phyloP scores from a whole-genome alignment of 208 protist species.

The Acanthamoeba divionensis region DNA sequence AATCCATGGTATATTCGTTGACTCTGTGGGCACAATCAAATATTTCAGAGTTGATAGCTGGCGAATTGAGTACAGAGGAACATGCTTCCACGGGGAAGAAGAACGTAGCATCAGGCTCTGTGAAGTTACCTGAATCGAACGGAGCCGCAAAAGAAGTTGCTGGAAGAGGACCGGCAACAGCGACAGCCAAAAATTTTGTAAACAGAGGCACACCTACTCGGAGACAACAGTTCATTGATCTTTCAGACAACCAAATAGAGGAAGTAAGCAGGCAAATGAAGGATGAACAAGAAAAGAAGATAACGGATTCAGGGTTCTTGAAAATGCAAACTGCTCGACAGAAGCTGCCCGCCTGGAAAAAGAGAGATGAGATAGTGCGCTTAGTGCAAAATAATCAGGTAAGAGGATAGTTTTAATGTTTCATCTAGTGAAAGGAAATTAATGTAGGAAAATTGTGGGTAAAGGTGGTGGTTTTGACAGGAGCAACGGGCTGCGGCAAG shows the following conservation, averaged over 20 bases:
- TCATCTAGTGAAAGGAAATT: no score
- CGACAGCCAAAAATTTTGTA: background rate
- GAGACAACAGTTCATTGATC: no score
- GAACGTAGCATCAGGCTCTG: background rate
- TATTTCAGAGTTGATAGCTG: background rate
- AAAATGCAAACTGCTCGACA: constrained; percentile 8
- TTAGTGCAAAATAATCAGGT: constrained; percentile 47
- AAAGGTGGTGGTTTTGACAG: constrained; percentile 89
- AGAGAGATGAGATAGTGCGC: constrained; percentile 50
- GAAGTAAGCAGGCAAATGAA: background rate
- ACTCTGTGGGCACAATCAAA: background rate
- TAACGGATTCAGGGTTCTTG: background rate
- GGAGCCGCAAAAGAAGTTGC: background rate
- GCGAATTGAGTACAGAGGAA: background rate
- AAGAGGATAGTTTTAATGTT: background rate
- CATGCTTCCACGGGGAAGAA: background rate
- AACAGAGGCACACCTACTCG: background rate
- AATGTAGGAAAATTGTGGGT: constrained; percentile 71
- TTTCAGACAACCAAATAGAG: no score
- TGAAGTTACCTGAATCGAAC: background rate
- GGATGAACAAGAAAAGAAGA: background rate
- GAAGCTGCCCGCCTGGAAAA: constrained; percentile 58
- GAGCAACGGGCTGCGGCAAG: constrained; percentile 95
- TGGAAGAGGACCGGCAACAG: background rate
- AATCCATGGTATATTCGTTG: constrained; percentile 29